Evolutionary conservation across 345 rosid species (phyloP).

Genomic region (Populus alba): DNA sequence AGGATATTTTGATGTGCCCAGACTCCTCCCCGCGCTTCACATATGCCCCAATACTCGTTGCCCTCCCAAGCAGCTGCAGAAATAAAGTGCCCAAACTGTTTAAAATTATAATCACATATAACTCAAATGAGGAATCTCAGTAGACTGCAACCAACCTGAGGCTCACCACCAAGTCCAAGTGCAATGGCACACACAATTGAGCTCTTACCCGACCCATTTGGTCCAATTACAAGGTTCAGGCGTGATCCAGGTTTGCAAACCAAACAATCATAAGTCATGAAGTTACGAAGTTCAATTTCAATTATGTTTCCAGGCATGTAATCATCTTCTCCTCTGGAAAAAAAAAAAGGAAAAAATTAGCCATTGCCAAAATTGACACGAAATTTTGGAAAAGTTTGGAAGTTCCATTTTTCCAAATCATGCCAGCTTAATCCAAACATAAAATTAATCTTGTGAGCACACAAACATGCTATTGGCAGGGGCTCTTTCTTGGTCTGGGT

Average conservation of each 20-base stretch:
- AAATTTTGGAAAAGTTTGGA: background rate
- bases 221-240: constrained; percentile 89
- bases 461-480: too few species aligned
- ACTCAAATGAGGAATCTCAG: constrained; percentile 7
- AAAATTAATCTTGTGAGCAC: too few species aligned
- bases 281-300: constrained; percentile 80
- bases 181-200: constrained; percentile 97
- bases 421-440: too few species aligned
- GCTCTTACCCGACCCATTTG: constrained; percentile 96
- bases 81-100: constrained; percentile 5
- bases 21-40: constrained; percentile 88
- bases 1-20: constrained; percentile 68
- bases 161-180: constrained; percentile 89
- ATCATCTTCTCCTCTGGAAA: constrained; percentile 80
- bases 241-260: constrained; percentile 84
- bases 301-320: constrained; percentile 80
- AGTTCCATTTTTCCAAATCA: too few species aligned
- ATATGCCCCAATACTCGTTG: constrained; percentile 76
- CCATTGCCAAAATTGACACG: background rate
- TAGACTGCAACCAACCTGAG: constrained; percentile 54
- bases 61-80: constrained; percentile 86
- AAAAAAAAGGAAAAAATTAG: background rate
- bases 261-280: constrained; percentile 81
- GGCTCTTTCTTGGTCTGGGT: too few species aligned
- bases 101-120: background rate